Evolutionary conservation across 352 stramenopile genomes (phyloP).

Genomic region (Plasmopara viticola): DNA sequence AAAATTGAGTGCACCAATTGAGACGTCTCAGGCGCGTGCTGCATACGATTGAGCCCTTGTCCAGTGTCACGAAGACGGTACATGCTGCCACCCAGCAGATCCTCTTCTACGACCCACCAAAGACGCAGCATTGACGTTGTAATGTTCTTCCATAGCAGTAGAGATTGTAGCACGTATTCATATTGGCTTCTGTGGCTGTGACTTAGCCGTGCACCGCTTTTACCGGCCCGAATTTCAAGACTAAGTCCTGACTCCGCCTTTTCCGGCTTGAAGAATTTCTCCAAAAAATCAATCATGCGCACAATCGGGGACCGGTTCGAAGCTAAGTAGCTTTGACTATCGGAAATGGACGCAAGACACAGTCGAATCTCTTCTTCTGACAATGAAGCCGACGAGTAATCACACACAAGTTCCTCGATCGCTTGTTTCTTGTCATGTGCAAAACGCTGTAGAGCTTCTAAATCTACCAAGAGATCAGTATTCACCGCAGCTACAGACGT

Average conservation of each 20-base stretch:
- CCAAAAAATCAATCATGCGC: slow-evolving; percentile 57
- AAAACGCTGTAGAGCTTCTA: slow-evolving; percentile 21
- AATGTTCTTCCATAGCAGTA: slow-evolving; percentile 60
- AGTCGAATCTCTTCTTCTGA: slow-evolving; percentile 48
- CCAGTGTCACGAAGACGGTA: slow-evolving; percentile 62
- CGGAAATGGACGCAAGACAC: slow-evolving; percentile 41
- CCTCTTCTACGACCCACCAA: slow-evolving; percentile 60
- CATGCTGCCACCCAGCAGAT: slow-evolving; percentile 42
- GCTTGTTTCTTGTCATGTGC: slow-evolving; percentile 26
- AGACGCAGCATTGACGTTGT: slow-evolving; percentile 52
- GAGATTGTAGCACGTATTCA: slow-evolving; percentile 60
- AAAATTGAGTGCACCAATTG: slow-evolving; percentile 47
- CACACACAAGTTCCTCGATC: slow-evolving; percentile 32
- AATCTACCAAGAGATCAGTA: slow-evolving; percentile 8
- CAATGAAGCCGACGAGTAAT: slow-evolving; percentile 42
- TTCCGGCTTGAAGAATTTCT: slow-evolving; percentile 50
- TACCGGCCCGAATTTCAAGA: slow-evolving; percentile 53
- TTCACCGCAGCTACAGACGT: slow-evolving; percentile 35
- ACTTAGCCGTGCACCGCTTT: slow-evolving; percentile 50
- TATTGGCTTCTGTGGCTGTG: slow-evolving; percentile 56
- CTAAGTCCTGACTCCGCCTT: slow-evolving; percentile 35
- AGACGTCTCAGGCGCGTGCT: slow-evolving; percentile 53
- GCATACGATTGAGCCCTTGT: slow-evolving; percentile 62
- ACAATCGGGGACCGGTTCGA: slow-evolving; percentile 53
- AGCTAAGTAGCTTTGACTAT: slow-evolving; percentile 55